These are phyloP conservation scores for Gossypium trilobum DNA, from an alignment of 441 rosid genomes.

Conservation along the genomic window DNA sequence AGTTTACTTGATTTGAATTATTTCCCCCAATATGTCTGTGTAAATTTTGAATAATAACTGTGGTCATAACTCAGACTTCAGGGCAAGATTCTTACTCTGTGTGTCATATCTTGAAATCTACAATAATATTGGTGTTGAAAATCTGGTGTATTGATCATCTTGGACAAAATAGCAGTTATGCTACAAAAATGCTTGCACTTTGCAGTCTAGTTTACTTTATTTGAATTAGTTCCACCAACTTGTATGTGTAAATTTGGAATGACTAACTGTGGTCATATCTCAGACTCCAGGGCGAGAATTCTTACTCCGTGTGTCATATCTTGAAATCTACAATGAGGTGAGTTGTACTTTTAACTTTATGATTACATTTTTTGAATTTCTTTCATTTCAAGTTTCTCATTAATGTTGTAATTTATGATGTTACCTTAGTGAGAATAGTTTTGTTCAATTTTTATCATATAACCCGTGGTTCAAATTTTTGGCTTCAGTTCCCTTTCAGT, in stretches of 20 bases:
- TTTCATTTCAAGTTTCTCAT: background rate
- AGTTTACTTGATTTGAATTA: background rate
- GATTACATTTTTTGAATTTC: background rate
- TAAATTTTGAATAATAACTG: constrained; percentile 19
- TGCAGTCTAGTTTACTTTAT: background rate
- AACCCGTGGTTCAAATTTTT: background rate
- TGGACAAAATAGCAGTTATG: background rate
- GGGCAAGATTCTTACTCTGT: constrained; percentile 93
- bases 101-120: constrained; percentile 97
- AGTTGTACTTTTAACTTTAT: constrained; percentile 19
- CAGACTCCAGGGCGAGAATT: constrained; percentile 99
- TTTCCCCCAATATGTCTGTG: background rate
- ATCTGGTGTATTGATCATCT: background rate
- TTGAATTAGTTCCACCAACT: background rate
- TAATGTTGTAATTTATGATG: background rate
- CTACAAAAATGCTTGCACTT: background rate
- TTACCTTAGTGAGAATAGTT: background rate
- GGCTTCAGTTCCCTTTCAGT: background rate
- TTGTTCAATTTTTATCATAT: background rate
- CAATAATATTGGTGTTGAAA: constrained; percentile 22
- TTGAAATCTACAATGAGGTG: constrained; percentile 99
- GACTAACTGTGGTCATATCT: constrained; percentile 19
- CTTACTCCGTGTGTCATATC: constrained; percentile 93
- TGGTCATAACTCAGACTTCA: constrained; percentile 60
- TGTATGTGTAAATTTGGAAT: constrained; percentile 13